phyloP scores from a whole-genome alignment of 2,329 filamentous ascomycete genomes.

The Colletotrichum trifolii region DNA sequence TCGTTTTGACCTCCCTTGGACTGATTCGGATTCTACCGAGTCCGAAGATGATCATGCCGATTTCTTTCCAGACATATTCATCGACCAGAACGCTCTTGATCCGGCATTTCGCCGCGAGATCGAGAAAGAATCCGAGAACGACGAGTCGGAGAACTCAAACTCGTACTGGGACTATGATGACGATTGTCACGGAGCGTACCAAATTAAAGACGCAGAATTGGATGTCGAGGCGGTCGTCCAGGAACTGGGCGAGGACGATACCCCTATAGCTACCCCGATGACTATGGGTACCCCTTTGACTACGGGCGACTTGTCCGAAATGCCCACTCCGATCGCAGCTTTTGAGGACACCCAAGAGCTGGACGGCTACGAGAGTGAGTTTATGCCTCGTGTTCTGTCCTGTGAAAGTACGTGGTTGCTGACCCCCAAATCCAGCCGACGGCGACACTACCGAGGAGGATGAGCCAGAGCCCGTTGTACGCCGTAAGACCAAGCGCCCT shows the following conservation, averaged over 20 bases:
- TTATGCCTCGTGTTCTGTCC: slow-evolving; percentile 18
- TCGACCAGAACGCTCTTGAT: slow-evolving; percentile 79
- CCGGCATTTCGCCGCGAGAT: slow-evolving; percentile 79
- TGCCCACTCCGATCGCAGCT: slow-evolving; percentile 45
- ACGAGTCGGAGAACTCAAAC: slow-evolving; percentile 66
- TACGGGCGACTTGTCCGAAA: slow-evolving; percentile 36
- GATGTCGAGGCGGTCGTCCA: slow-evolving; percentile 56
- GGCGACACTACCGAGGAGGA: slow-evolving; percentile 73
- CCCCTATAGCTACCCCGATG: slow-evolving; percentile 50
- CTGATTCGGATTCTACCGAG: slow-evolving; percentile 74
- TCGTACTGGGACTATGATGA: slow-evolving; percentile 74
- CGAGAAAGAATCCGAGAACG: slow-evolving; percentile 69
- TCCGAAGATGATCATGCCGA: slow-evolving; percentile 71
- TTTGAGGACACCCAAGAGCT: slow-evolving; percentile 55
- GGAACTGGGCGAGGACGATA: slow-evolving; percentile 53
- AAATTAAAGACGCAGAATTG: slow-evolving; percentile 48
- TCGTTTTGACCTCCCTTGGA: slow-evolving; percentile 76
- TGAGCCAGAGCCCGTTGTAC: slow-evolving; percentile 59
- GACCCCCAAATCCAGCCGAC: slow-evolving; percentile 56
- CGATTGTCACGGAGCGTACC: slow-evolving; percentile 60
- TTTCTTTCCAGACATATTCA: slow-evolving; percentile 82
- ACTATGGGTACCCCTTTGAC: slow-evolving; percentile 53
- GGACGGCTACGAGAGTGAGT: slow-evolving; percentile 72
- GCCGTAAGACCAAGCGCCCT: slow-evolving; percentile 59
- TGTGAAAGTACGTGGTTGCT: slow-evolving; percentile 26